phyloP scores from a whole-genome alignment of 1,284 basidiomycete species.

The Heterobasidion parviporum region DNA sequence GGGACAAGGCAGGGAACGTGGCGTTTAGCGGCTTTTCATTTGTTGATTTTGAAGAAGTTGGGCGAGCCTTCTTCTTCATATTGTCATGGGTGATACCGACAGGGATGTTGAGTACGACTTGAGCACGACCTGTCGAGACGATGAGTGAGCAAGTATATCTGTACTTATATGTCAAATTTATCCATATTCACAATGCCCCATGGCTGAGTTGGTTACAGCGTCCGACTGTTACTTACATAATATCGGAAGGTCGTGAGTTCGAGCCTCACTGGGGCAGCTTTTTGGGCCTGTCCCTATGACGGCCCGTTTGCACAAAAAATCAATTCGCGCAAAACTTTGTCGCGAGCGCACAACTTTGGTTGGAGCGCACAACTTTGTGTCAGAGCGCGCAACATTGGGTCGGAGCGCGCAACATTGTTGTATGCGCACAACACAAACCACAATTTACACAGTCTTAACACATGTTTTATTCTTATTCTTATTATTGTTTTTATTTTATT shows the following conservation, averaged over 20 bases:
- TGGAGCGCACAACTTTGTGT: too few relatives aligned
- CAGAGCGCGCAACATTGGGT: too few relatives aligned
- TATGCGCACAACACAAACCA: too few relatives aligned
- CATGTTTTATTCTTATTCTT: too few relatives aligned
- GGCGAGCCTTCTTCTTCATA: too few relatives aligned
- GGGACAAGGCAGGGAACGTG: background rate
- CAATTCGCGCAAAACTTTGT: too few relatives aligned
- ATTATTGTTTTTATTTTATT: too few relatives aligned
- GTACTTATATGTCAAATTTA: background rate
- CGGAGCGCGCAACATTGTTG: too few relatives aligned
- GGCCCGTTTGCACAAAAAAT: too few relatives aligned
- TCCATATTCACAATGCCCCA: constrained; percentile 40
- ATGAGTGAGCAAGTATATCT: background rate
- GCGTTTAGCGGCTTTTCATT: background rate
- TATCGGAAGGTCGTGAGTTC: constrained; percentile 73
- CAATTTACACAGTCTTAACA: too few relatives aligned
- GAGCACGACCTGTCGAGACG: background rate
- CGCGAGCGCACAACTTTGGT: too few relatives aligned
- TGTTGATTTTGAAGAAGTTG: background rate
- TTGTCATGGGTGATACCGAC: too few relatives aligned
- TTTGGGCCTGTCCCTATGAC: background rate
- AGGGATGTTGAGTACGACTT: background rate
- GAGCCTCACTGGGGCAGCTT: constrained; percentile 61
- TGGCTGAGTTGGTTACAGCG: constrained; percentile 80
- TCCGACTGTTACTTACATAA: constrained; percentile 58